Conservation (phyloP, 495 filamentous ascomycete genomes). For the Massariosphaeria phaeospora region DNA sequence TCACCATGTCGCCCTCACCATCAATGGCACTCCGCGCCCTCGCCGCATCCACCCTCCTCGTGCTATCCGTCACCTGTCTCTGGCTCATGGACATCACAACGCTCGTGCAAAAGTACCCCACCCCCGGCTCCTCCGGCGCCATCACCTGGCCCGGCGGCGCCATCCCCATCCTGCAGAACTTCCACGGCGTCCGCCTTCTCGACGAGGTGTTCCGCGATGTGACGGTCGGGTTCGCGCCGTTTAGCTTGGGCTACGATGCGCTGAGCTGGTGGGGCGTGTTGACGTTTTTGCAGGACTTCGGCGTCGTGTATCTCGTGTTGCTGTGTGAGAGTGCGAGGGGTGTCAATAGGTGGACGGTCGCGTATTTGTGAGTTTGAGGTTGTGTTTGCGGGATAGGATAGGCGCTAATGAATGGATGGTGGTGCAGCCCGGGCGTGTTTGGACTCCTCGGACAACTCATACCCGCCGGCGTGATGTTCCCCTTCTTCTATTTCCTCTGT, state of each 20-base stretch:
- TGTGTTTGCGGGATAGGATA: too few relatives aligned
- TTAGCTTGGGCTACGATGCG: slow-evolving; percentile 1
- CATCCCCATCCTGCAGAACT: slow-evolving; percentile 2
- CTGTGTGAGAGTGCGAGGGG: neutral
- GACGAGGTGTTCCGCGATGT: slow-evolving; percentile 9
- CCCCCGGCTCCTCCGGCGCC: neutral
- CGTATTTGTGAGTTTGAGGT: neutral
- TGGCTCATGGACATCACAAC: slow-evolving; percentile 5
- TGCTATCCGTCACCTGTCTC: neutral
- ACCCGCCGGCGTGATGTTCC: neutral
- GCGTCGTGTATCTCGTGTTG: neutral
- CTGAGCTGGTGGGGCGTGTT: slow-evolving; percentile 3
- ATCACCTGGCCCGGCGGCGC: neutral
- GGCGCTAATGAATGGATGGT: too few relatives aligned
- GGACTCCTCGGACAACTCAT: neutral
- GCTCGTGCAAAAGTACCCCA: neutral
- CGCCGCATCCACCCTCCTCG: neutral
- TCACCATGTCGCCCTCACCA: neutral
- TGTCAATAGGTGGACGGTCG: neutral
- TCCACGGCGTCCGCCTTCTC: neutral
- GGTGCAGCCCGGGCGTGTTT: neutral
- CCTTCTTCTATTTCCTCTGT: neutral
- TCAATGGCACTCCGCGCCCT: neutral
- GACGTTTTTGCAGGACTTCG: neutral
- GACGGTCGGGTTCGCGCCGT: slow-evolving; percentile 10